Evolutionary conservation across 495 filamentous ascomycete genomes (phyloP).

Genomic region (Lineolata rhizophorae): DNA sequence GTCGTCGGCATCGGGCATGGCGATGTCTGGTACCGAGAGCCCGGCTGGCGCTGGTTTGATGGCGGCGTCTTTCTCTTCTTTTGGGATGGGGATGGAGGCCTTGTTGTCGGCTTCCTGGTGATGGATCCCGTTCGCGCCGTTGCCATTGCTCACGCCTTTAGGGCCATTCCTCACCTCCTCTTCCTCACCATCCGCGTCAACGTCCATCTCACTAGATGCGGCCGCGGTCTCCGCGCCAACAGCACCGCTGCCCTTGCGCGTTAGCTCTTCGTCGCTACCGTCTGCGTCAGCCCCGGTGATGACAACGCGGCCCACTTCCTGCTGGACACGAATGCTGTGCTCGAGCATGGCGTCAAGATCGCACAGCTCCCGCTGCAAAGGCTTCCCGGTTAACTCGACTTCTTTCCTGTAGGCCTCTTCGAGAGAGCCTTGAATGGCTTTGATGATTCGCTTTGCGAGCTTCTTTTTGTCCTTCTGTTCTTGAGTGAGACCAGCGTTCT

Average conservation of each 20-base stretch:
- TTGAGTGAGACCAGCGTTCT: slow-evolving; percentile 30
- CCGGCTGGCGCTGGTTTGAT: too few relatives aligned
- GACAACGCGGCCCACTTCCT: neutral
- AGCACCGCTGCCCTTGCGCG: neutral
- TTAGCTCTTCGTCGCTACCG: neutral
- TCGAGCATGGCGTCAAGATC: slow-evolving; percentile 57
- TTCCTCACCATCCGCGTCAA: neutral
- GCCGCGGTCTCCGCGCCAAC: neutral
- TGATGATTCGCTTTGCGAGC: slow-evolving; percentile 66
- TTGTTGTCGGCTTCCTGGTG: too few relatives aligned
- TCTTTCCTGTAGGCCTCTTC: slow-evolving; percentile 62
- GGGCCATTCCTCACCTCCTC: neutral
- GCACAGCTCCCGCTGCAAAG: slow-evolving; percentile 44
- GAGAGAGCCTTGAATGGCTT: slow-evolving; percentile 50
- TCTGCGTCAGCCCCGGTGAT: neutral
- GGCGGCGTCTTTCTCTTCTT: too few relatives aligned
- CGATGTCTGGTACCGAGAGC: neutral
- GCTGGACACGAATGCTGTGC: slow-evolving; percentile 8
- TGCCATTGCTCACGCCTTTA: neutral
- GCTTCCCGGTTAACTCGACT: slow-evolving; percentile 46
- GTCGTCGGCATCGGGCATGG: slow-evolving; percentile 13
- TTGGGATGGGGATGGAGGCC: too few relatives aligned
- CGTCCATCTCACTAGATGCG: neutral
- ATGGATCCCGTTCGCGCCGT: too few relatives aligned
- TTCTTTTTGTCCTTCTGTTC: slow-evolving; percentile 43